Percentiles rank a stretch among this genome's conserved stretches.
These are phyloP conservation scores for Penicillium verhagenii DNA, from an alignment of 495 filamentous ascomycete genomes.

Conservation along the genomic window DNA sequence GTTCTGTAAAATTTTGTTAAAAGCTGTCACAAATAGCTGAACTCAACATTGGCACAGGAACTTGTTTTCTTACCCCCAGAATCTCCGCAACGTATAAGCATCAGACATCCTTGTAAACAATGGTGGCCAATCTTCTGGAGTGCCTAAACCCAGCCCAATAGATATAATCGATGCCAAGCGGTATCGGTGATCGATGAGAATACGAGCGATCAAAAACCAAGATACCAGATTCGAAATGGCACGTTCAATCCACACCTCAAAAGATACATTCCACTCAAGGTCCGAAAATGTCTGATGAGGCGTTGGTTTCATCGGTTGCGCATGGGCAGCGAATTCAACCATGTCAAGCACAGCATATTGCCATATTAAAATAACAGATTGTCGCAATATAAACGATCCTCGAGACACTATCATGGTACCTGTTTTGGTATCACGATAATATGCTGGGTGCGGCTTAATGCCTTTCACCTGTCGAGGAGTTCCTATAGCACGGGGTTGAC, in stretches of 20 bases:
- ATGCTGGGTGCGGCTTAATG: slow-evolving; percentile 12
- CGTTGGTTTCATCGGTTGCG: background rate
- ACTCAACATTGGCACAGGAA: background rate
- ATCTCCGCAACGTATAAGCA: slow-evolving; percentile 31
- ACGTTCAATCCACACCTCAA: slow-evolving; percentile 11
- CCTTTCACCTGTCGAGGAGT: slow-evolving; percentile 23
- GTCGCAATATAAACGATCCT: slow-evolving; percentile 12
- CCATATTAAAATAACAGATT: slow-evolving; percentile 17
- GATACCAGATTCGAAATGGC: slow-evolving; percentile 1
- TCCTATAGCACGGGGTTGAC: background rate
- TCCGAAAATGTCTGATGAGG: background rate
- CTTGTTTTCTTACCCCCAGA: slow-evolving; percentile 29
- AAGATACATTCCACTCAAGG: slow-evolving; percentile 1
- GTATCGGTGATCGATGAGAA: slow-evolving; percentile 12
- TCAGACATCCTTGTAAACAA: slow-evolving; percentile 30
- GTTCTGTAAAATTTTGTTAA: slow-evolving; percentile 19
- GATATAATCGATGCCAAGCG: slow-evolving; percentile 16
- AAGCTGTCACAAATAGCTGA: too few species aligned
- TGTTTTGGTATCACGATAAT: slow-evolving; percentile 2
- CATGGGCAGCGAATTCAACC: background rate
- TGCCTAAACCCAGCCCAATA: slow-evolving; percentile 7
- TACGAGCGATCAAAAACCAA: slow-evolving; percentile 15
- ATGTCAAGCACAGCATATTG: slow-evolving; percentile 18
- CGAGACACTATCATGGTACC: background rate
- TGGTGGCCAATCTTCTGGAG: slow-evolving; percentile 30